Conservation (phyloP, 2,329 filamentous ascomycete species). For the Aureobasidium mangrovei region DNA sequence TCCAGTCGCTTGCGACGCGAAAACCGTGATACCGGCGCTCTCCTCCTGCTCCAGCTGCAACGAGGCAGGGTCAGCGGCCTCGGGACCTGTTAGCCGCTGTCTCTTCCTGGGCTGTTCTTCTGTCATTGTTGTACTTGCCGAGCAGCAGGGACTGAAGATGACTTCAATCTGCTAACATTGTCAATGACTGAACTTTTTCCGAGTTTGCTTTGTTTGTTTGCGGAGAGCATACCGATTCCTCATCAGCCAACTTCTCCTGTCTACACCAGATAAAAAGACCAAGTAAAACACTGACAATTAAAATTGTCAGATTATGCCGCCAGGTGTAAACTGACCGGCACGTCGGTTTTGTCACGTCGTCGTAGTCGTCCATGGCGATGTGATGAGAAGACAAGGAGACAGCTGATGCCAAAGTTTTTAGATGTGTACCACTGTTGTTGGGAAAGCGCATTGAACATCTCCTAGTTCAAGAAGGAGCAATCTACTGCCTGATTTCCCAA, state of each 20-base stretch:
- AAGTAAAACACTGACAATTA: too few relatives aligned
- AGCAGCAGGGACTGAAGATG: not conserved
- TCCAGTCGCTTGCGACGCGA: slow-evolving; percentile 49
- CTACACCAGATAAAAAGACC: not conserved
- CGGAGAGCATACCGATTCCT: not conserved
- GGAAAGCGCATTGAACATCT: too few relatives aligned
- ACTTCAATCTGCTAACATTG: not conserved
- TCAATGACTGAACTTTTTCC: not conserved
- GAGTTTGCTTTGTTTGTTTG: slow-evolving; percentile 10
- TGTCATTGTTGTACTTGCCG: not conserved
- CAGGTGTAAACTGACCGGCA: too few relatives aligned
- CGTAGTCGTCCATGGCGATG: too few relatives aligned
- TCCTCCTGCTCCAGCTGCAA: slow-evolving; percentile 33
- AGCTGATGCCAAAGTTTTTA: too few relatives aligned
- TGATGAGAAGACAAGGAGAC: too few relatives aligned
- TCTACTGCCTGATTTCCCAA: too few relatives aligned
- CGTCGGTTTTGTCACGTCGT: too few relatives aligned
- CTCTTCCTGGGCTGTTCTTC: slow-evolving; percentile 15
- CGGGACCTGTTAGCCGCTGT: slow-evolving; percentile 11
- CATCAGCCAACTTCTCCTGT: not conserved
- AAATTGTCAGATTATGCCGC: too few relatives aligned
- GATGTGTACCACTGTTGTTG: too few relatives aligned
- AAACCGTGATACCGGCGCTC: slow-evolving; percentile 53
- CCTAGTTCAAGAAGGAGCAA: too few relatives aligned
- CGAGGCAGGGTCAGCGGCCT: not conserved